Evolutionary conservation across 108 stramenopile species (phyloP), one percentile per base, ranked within the genome.

Genomic region (Cyclostephanos tholiformis): DNA sequence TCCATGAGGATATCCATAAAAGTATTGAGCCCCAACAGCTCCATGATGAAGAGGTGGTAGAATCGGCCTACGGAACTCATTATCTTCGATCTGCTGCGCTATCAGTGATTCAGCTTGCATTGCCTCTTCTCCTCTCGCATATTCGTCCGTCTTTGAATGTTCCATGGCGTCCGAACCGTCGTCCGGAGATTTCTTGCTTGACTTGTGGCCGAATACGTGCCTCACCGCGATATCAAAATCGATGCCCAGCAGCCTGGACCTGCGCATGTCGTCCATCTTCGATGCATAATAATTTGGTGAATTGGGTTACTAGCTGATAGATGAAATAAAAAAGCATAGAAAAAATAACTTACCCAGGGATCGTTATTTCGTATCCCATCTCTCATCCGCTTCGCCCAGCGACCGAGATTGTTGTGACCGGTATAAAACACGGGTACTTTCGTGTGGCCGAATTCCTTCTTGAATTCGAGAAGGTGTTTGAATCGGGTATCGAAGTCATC

Each of bases 351-450:
- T 52, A 72, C 63, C 75, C 75, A 75, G 6, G 66, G 75, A 27
- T 75, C 75, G 29, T 62, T 68, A 17, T 32, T 60, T 44, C 75
- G 66, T 36, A 75, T 75, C 41, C 75, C 75, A 17, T 75, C 75
- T 25, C 75, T 66, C 75, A 75, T 75, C 25, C 75, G 57, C 67
- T 75, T 75, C 22, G 75, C 72, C 72, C 72, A 74, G 4, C 72
- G 52, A 19, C 72, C 72, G 12, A 74, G 72, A 43, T 74, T 74
- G 36, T 74, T 48, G 49, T 65, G 55, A 6, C 35, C 72, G n/a
- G 63, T 48, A 29, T 74, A 65, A 38, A 65, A 74, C n/a, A 65
- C 63, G 10, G 72, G 72, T 27, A 74, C 72, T 16, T 41, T 41
- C 0, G 72, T 74, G 46, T 74, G 72, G 20, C 72, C 72, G 41